Base-by-base conservation (phyloP, 768 basidiomycete species). In the Amanita jacksonii region DNA sequence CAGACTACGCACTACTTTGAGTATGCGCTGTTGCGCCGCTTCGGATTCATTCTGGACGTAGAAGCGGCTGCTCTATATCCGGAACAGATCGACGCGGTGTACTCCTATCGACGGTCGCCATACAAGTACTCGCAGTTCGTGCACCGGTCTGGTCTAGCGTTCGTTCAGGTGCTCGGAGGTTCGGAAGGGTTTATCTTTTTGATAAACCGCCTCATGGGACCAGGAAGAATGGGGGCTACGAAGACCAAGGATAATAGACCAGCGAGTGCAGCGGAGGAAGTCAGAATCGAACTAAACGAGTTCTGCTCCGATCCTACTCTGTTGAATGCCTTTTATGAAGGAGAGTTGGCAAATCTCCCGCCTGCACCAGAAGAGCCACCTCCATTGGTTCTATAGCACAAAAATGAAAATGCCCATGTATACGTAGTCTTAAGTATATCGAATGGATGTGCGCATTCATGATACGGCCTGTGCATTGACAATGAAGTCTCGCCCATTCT, bases 111-210 rank as follows among this genome's bases (percentile, higher is more conserved):
- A 10, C 80, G 84, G 30, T 65, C 76, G 32, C 71, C 80, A 3
- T 87, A 79, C 66, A 71, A 74, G 50, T 76, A 90, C 62, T 86
- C 90, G 15, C 94, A 98, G 57, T 97, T 89, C 58, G 85, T 96
- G 23, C 94, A 96, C 56, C 79, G 81, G 38, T 77, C 84, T 4
- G 96, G 96, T 1, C 77, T 85, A 18, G 91, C 88, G 7, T 90
- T 97, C 56, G 79, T 91, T 7, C 91, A 96, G 58, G 82, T 94
- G 46, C 55, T 92, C 4, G 87, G 84, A 2, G 87, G 81, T 1
- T 60, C 70, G 3, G 70, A 82, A 43, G 91, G 92, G 0, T 93
- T 91, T 61, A 62, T 90, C 47, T 94, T 93, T 69, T 68, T 91
- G 52, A 92, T 86, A 43, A 97, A 97, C 58, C 70, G 91, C 18